phyloP scores from a whole-genome alignment of 1,139 yeast genomes.

The Kodamaea alishanica region DNA sequence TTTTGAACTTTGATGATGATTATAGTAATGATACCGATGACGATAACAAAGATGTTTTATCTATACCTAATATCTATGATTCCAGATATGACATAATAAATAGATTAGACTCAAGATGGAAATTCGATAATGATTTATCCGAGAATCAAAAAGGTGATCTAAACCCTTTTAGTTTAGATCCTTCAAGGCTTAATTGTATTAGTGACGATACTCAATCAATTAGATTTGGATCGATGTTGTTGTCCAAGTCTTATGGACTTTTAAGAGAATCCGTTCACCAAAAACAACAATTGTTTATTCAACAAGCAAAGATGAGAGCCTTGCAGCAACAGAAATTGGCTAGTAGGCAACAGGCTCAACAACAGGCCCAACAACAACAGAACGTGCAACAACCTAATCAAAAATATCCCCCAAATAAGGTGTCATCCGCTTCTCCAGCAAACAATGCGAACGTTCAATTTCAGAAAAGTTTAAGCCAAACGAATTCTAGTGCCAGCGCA shows the following conservation, averaged over 20 bases:
- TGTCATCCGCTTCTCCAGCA: neutral
- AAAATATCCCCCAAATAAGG: slow-evolving; percentile 1
- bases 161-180: slow-evolving; percentile 61
- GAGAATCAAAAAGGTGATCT: slow-evolving; percentile 44
- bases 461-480: slow-evolving; percentile 4
- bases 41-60: slow-evolving; percentile 12
- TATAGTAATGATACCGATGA: slow-evolving; percentile 21
- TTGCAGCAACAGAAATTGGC: slow-evolving; percentile 39
- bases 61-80: slow-evolving; percentile 48
- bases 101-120: slow-evolving; percentile 70
- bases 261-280: slow-evolving; percentile 51
- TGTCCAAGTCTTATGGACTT: slow-evolving; percentile 80
- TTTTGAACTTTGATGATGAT: slow-evolving; percentile 29
- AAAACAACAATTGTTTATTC: slow-evolving; percentile 40
- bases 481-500: neutral
- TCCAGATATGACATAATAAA: slow-evolving; percentile 48
- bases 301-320: slow-evolving; percentile 46
- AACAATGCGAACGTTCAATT: slow-evolving; percentile 2
- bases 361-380: slow-evolving; percentile 31
- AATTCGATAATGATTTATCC: slow-evolving; percentile 64
- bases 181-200: slow-evolving; percentile 70
- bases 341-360: slow-evolving; percentile 43
- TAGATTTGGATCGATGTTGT: slow-evolving; percentile 85
- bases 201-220: slow-evolving; percentile 86
- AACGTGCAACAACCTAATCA: slow-evolving; percentile 35